Percentiles rank a stretch among this genome's conserved stretches.
Evolutionary conservation across 495 filamentous ascomycete genomes (phyloP).

Genomic region (Tuber umbilicatum): DNA sequence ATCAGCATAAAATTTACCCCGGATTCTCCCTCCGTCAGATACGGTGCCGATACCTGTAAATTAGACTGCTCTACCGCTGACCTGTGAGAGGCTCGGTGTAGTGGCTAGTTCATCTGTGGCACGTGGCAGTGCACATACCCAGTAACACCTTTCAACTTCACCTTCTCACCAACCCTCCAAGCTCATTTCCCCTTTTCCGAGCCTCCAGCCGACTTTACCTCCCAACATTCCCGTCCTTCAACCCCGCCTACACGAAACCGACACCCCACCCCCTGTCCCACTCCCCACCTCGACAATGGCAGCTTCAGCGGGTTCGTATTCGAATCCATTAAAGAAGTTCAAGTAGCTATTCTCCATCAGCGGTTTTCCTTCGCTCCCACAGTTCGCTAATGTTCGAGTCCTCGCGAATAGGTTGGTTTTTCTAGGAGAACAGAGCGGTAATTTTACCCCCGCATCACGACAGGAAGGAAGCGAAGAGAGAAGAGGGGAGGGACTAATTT

Average conservation of each 20-base stretch:
- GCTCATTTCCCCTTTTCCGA: background rate
- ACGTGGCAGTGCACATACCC: background rate
- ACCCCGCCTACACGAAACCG: background rate
- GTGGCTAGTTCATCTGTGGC: background rate
- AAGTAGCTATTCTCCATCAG: constrained; percentile 57
- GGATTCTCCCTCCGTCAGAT: background rate
- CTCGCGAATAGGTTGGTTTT: constrained; percentile 69
- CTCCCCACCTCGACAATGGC: constrained; percentile 43
- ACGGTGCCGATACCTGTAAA: background rate
- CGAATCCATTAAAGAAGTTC: constrained; percentile 99
- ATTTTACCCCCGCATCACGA: constrained; percentile 38
- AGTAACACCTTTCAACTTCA: constrained; percentile 1
- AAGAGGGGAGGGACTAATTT: constrained; percentile 17
- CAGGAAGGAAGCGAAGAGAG: background rate
- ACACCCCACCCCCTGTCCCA: background rate
- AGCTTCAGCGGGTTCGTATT: constrained; percentile 74
- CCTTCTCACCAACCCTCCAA: background rate
- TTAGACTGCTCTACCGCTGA: no score
- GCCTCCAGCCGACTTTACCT: background rate
- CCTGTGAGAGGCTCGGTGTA: background rate
- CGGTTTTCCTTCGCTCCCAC: constrained; percentile 20
- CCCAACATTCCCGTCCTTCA: background rate
- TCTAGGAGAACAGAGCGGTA: constrained; percentile 96
- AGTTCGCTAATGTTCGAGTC: constrained; percentile 25
- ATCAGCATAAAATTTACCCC: background rate